A percentile compares a stretch with the other conserved stretches of the same genome.
These are phyloP conservation scores for Claviceps citrina DNA, from an alignment of 2,329 filamentous ascomycete species.

Conservation along the genomic window DNA sequence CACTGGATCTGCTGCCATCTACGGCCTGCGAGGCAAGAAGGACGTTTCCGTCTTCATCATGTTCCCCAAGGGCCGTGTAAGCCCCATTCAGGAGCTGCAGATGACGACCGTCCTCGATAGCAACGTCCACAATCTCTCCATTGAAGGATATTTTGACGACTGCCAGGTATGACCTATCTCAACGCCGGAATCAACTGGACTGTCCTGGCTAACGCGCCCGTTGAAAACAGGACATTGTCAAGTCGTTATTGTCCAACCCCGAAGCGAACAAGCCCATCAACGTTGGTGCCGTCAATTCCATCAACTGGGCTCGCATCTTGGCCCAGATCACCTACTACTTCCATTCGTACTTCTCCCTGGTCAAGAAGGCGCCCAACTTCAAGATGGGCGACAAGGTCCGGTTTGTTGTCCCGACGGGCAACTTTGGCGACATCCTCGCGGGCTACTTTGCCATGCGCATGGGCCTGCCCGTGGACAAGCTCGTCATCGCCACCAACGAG, in stretches of 20 bases:
- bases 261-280: slow-evolving; percentile 70
- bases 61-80: slow-evolving; percentile 79
- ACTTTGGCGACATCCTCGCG: slow-evolving; percentile 89
- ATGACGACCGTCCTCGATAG: slow-evolving; percentile 88
- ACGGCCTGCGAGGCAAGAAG: slow-evolving; percentile 86
- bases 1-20: slow-evolving; percentile 90
- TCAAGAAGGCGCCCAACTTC: slow-evolving; percentile 42
- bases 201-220: not conserved
- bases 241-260: slow-evolving; percentile 75
- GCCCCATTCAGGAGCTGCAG: slow-evolving; percentile 84
- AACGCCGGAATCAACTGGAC: no score
- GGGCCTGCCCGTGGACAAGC: slow-evolving; percentile 75
- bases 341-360: slow-evolving; percentile 77
- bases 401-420: slow-evolving; percentile 85
- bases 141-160: slow-evolving; percentile 87
- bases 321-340: slow-evolving; percentile 98
- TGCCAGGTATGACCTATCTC: no score
- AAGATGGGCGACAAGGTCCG: slow-evolving; percentile 54
- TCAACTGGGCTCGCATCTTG: slow-evolving; percentile 90
- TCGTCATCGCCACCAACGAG: slow-evolving; percentile 88
- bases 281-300: slow-evolving; percentile 87
- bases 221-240: slow-evolving; percentile 65
- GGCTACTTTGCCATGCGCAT: slow-evolving; percentile 86
- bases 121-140: slow-evolving; percentile 85
- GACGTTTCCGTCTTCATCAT: slow-evolving; percentile 95